Base-by-base conservation (phyloP, 2,329 filamentous ascomycete genomes). In the Mariannaea sp. region DNA sequence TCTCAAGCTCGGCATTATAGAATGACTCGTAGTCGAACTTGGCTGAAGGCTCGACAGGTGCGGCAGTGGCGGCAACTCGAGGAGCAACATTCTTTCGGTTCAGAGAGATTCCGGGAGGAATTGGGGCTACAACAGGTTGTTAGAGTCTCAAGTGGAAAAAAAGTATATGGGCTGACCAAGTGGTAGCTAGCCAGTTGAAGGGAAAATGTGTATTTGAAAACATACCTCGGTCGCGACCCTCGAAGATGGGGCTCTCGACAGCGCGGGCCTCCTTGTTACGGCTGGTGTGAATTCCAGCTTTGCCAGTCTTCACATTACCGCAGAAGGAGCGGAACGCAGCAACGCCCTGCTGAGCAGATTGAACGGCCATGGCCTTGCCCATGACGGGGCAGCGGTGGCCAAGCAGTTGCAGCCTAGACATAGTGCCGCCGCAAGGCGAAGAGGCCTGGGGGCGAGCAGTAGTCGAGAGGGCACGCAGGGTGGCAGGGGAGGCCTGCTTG, bases 341-440 rank as follows among this genome's bases (percentile, higher is more conserved):
- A 46, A 75, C 75, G 46, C 78, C 75, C 43, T 78, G 71, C 69
- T 81, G 80, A 58, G 84, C 80, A 39, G 83, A 83, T 80, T 97
- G 93, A 32, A 97, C 87, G 57, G 91, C 89, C 72, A 99, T 84
- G 35, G 94, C 94, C 82, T 97, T 96, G 74, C 92, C 93, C 94
- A 99, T 99, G 74, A 99, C 88, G 54, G 94, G 94, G 83, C 94
- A 99, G 73, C 93, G 91, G 70, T 92, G 88, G 68, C 91, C 94
- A 69, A 96, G 86, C 64, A 94, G 85, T 80, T 97, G 94, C 68
- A 99, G 83, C 77, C 96, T 97, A 69, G 92, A 96, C 85, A 97
- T 96, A 75, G 90, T 91, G 68, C 92, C 91, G 63, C 92, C 93
- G 68, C 92, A 89, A 52, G 87, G 88, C 48, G 88, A 89, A 35